Base-by-base conservation (phyloP, 148 eudicot species). In the Persicaria tinctoria region DNA sequence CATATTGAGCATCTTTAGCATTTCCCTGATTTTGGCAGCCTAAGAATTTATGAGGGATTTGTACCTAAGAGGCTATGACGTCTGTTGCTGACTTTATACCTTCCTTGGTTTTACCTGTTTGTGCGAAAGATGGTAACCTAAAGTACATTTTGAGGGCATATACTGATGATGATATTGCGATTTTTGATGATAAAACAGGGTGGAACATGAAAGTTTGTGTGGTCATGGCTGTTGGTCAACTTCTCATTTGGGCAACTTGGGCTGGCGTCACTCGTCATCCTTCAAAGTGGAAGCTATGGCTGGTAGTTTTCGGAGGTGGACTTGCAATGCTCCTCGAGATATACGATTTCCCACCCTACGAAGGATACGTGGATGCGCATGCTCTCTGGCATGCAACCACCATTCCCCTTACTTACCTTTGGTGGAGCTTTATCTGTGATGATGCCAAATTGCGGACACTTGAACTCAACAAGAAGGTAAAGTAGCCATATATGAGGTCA, bases 161-260 rank as follows among this genome's bases (percentile, higher is more conserved):
- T 66, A 50, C 12, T 8, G 53, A 50, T 1, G 8, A 8, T 50
- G 53, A 50, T 50, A 50, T 23, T 60, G 13, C 48, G 44, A 66
- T 66, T 41, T 38, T 8, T 44, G 41, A 60, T 60, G 70, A 66
- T 48, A 45, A 68, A 68, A 68, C 86, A 94, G 97, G 93, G 60
- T 91, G 95, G 98, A 94, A 94, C 80, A 91, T 90, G 96, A 82
- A 85, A 84, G 98, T 94, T 47, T 90, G 98, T 74, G 86, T 91
- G 44, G 83, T 75, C 51, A 90, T 94, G 92, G 96, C 75, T 76
- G 81, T 90, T 54, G 82, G 85, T 4, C 96, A 91, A 68, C 90
- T 91, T 48, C 85, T 91, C 46, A 81, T 81, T 60, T 94, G 97
- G 97, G 78, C 90, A 76, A 74, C 86, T 38, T 94, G 98, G 98